phyloP scores from a whole-genome alignment of 495 filamentous ascomycete species.

The Lasiosphaeris hirsuta region DNA sequence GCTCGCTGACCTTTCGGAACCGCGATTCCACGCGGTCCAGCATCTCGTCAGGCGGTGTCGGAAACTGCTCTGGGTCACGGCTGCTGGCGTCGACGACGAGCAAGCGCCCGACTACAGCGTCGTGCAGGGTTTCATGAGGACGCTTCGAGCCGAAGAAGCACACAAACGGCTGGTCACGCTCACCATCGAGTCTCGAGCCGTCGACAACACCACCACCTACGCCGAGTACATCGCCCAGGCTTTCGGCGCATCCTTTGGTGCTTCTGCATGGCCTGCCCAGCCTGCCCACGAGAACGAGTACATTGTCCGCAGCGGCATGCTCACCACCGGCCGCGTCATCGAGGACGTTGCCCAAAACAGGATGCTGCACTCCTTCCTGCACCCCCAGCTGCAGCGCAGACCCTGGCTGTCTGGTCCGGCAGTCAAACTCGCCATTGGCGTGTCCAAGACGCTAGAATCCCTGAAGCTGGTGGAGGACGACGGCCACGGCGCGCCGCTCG shows the following conservation, averaged over 20 bases:
- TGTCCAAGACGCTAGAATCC: constrained; percentile 21
- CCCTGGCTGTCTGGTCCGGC: constrained; percentile 23
- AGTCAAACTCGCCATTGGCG: constrained; percentile 23
- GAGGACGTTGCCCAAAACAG: constrained; percentile 21
- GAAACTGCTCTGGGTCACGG: constrained; percentile 36
- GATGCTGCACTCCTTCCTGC: constrained; percentile 15
- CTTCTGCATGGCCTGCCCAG: constrained; percentile 6
- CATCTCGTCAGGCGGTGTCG: constrained; percentile 30
- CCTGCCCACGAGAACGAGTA: constrained; percentile 26
- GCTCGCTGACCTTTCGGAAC: constrained; percentile 37
- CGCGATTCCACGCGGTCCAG: constrained; percentile 30
- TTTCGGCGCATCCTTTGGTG: constrained; percentile 16
- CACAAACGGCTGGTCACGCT: constrained; percentile 29
- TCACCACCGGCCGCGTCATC: constrained; percentile 23
- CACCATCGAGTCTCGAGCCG: constrained; percentile 20
- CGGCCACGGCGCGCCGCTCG: constrained; percentile 10
- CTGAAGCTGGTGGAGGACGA: constrained; percentile 28
- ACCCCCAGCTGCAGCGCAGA: constrained; percentile 19
- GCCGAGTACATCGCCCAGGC: constrained; percentile 20
- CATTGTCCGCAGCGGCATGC: constrained; percentile 25
- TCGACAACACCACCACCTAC: not conserved
- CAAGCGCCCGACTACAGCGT: constrained; percentile 23
- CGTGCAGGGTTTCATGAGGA: constrained; percentile 27
- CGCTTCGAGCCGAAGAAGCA: constrained; percentile 27
- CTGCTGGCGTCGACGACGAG: constrained; percentile 9